Evolutionary conservation across 345 rosid species (phyloP).

Genomic region (Erysimum cheiranthoides): DNA sequence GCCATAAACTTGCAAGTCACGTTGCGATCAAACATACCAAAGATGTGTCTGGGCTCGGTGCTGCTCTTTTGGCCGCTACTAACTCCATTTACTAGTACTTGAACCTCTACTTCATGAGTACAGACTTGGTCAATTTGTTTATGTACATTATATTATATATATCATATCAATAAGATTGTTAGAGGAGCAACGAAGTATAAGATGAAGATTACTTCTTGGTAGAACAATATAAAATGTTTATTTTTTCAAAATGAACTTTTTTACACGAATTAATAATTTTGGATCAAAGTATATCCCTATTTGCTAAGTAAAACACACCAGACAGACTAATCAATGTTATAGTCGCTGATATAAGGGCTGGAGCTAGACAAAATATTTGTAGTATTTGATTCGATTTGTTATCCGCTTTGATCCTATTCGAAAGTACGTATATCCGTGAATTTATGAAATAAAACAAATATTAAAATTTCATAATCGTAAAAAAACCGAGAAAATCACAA

Average conservation of each 20-base stretch:
- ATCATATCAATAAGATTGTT: background rate
- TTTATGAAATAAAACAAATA: no score
- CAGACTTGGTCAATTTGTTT: constrained; percentile 4
- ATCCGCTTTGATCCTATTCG: no score
- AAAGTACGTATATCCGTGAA: no score
- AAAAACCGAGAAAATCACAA: no score
- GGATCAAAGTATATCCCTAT: background rate
- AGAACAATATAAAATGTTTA: background rate
- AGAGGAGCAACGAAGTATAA: background rate
- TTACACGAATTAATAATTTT: background rate
- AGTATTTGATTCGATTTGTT: no score
- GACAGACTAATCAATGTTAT: background rate
- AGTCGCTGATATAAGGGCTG: no score
- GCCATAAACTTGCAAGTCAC: constrained; percentile 55
- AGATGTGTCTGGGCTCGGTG: constrained; percentile 92
- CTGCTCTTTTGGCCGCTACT: constrained; percentile 85
- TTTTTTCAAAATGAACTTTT: background rate
- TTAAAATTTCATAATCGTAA: no score
- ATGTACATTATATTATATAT: constrained; percentile 12
- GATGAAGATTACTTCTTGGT: no score
- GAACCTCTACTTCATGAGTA: constrained; percentile 2
- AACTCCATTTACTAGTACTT: constrained; percentile 61
- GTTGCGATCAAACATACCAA: constrained; percentile 69
- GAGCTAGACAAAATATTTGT: no score
- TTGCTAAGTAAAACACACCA: background rate